These are phyloP conservation scores for Sarocladium brachiariae DNA, from an alignment of 2,329 filamentous ascomycete genomes.

Conservation along the genomic window DNA sequence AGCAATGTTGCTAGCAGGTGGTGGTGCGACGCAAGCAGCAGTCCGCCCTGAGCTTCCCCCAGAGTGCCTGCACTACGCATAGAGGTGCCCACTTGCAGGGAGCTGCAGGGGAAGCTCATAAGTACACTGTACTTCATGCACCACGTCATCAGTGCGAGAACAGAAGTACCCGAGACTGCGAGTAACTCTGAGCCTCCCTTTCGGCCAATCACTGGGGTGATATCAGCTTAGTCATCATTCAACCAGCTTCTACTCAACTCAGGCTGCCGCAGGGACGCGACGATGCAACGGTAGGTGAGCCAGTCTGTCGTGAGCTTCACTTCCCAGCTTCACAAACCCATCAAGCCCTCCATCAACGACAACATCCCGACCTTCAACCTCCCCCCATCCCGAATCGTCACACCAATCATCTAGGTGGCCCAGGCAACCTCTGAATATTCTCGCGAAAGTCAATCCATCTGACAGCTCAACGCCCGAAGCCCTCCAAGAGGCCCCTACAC, in stretches of 20 bases:
- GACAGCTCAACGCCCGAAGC: background rate
- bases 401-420: background rate
- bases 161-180: no score
- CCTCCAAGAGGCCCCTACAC: background rate
- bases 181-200: background rate
- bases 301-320: constrained; percentile 2
- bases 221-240: constrained; percentile 23
- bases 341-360: constrained; percentile 9
- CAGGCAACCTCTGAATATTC: background rate
- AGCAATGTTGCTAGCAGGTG: background rate
- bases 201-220: constrained; percentile 22
- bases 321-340: constrained; percentile 11
- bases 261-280: constrained; percentile 32
- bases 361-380: background rate
- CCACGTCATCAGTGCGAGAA: background rate
- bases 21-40: constrained; percentile 7
- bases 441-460: background rate
- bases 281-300: constrained; percentile 13
- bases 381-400: background rate
- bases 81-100: background rate
- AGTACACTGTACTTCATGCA: constrained; percentile 11
- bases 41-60: constrained; percentile 6
- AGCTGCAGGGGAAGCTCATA: constrained; percentile 10
- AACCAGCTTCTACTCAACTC: constrained; percentile 12
- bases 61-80: background rate